Evolutionary conservation across 257 asterid species (phyloP).

Genomic region (Petunia axillaris): DNA sequence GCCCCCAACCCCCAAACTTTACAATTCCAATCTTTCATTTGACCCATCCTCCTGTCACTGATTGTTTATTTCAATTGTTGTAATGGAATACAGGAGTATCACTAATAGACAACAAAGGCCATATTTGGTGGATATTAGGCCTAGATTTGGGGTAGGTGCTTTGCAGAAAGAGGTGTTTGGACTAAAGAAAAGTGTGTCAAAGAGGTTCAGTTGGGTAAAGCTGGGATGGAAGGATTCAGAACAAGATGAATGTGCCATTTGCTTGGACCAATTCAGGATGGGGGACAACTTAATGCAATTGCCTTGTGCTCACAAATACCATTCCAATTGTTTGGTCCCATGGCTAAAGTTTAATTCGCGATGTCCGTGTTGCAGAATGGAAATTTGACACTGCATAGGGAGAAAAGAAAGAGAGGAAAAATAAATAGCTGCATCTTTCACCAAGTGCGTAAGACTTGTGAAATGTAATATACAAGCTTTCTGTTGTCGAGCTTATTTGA

Average conservation of each 20-base stretch:
- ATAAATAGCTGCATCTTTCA: too few species aligned
- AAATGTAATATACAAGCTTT: too few species aligned
- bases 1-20: too few species aligned
- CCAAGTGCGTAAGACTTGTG: too few species aligned
- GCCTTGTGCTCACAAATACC: conserved; percentile 71
- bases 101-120: background rate
- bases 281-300: conserved; percentile 57
- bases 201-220: conserved; percentile 57
- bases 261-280: conserved; percentile 57
- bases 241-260: conserved; percentile 68
- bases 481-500: too few species aligned
- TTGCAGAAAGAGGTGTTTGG: conserved; percentile 28
- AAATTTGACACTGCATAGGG: background rate
- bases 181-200: conserved; percentile 45
- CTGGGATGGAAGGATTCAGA: conserved; percentile 57
- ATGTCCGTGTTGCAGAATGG: conserved; percentile 70
- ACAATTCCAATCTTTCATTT: too few species aligned
- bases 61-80: background rate
- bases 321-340: conserved; percentile 60
- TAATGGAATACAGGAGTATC: background rate
- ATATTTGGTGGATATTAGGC: background rate
- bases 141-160: background rate
- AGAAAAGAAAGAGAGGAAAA: too few species aligned
- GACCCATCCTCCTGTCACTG: too few species aligned
- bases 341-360: conserved; percentile 64